Evolutionary conservation across 495 filamentous ascomycete genomes (phyloP).

Genomic region (Podospora conica): DNA sequence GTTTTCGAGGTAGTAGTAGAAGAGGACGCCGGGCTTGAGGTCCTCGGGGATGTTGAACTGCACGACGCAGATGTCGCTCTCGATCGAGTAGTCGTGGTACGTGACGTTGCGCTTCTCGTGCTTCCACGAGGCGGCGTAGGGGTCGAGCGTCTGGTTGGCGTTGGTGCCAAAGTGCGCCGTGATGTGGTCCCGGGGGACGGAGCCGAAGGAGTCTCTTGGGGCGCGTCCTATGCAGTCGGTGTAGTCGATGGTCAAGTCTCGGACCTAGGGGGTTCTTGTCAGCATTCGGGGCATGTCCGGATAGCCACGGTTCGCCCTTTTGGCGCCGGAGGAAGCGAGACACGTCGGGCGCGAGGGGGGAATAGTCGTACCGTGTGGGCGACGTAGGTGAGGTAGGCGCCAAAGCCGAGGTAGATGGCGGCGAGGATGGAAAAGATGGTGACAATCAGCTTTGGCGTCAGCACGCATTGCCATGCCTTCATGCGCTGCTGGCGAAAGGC

Average conservation of each 20-base stretch:
- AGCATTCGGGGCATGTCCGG: conserved; percentile 7
- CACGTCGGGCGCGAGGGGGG: background rate
- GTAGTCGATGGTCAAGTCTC: conserved; percentile 89
- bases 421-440: conserved; percentile 32
- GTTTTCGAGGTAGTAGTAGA: conserved; percentile 94
- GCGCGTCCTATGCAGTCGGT: conserved; percentile 60
- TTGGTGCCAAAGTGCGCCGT: conserved; percentile 58
- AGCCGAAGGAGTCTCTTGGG: conserved; percentile 25
- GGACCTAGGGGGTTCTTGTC: conserved; percentile 54
- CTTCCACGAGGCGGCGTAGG: conserved; percentile 29
- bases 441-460: conserved; percentile 34
- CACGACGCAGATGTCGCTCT: conserved; percentile 52
- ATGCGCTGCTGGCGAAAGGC: conserved; percentile 36
- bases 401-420: conserved; percentile 31
- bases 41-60: conserved; percentile 71
- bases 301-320: background rate
- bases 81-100: conserved; percentile 18
- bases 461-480: conserved; percentile 34
- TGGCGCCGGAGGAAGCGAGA: background rate
- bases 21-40: conserved; percentile 70
- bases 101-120: conserved; percentile 9
- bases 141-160: conserved; percentile 26
- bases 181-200: conserved; percentile 53
- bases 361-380: conserved; percentile 25
- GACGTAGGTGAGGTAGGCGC: conserved; percentile 30